Conservation (phyloP, 140 eudicot genomes). For the Erigeron philadelphicus region DNA sequence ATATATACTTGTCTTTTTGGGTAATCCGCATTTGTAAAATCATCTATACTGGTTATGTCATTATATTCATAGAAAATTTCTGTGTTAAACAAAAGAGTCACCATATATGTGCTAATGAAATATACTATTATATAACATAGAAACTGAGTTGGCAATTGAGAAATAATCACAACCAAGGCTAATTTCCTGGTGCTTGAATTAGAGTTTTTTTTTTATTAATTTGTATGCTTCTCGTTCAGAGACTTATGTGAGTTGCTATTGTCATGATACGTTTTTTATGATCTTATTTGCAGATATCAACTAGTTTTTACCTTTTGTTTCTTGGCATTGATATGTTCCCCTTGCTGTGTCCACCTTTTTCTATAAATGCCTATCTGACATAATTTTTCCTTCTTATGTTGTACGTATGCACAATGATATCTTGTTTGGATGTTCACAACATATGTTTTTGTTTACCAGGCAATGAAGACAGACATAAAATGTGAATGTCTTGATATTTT, state of each 20-base stretch:
- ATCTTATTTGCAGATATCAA: conserved; percentile 6
- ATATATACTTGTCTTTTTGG: too few species aligned
- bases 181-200: conserved; percentile 5
- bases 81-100: not conserved
- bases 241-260: not conserved
- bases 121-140: not conserved
- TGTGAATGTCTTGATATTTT: conserved; percentile 94
- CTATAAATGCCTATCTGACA: not conserved
- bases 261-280: not conserved
- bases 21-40: too few species aligned
- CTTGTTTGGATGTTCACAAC: not conserved
- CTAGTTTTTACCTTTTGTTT: not conserved
- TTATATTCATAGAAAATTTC: not conserved
- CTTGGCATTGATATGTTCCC: conserved; percentile 3
- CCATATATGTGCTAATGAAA: not conserved
- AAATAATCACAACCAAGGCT: not conserved
- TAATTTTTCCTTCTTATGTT: not conserved
- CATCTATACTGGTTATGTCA: too few species aligned
- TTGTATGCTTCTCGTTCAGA: conserved; percentile 1
- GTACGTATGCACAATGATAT: conserved; percentile 4
- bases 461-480: conserved; percentile 75
- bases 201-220: not conserved
- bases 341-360: conserved; percentile 10
- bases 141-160: conserved; percentile 9
- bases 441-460: conserved; percentile 38